A percentile compares a stretch with the other conserved stretches of the same genome.
Conservation (phyloP, 176 grass and related monocot genomes). For the Rhipidocladum racemiflorum region DNA sequence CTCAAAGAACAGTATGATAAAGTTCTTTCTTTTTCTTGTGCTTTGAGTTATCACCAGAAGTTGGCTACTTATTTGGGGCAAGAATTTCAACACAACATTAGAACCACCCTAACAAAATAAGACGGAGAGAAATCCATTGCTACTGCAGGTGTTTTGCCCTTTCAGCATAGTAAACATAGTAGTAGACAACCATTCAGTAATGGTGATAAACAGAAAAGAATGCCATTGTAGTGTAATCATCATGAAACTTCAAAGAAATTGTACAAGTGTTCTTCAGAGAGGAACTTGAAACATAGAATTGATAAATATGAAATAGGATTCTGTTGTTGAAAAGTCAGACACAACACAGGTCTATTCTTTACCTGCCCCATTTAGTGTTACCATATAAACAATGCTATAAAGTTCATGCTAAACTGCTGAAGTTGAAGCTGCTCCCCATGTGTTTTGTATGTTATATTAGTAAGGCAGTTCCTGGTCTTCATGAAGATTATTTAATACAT, state of each 20-base stretch:
- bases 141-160: neutral
- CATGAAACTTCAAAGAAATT: neutral
- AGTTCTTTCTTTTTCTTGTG: slow-evolving; percentile 8
- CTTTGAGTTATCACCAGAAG: neutral
- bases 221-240: neutral
- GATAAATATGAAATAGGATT: neutral
- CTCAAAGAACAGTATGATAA: neutral
- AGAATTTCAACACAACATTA: neutral
- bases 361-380: neutral
- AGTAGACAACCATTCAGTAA: slow-evolving; percentile 1
- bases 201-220: neutral
- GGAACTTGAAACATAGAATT: neutral
- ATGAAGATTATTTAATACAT: neutral
- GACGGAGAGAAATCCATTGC: neutral
- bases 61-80: neutral
- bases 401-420: neutral
- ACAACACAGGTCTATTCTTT: neutral
- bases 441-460: neutral
- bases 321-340: slow-evolving; percentile 4
- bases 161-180: neutral
- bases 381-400: neutral
- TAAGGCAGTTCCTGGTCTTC: too few relatives aligned
- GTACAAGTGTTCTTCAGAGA: slow-evolving; percentile 7
- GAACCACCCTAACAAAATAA: neutral
- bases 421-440: slow-evolving; percentile 12